Base-by-base conservation (phyloP, 768 basidiomycete species). In the Filobasidium floriforme region DNA sequence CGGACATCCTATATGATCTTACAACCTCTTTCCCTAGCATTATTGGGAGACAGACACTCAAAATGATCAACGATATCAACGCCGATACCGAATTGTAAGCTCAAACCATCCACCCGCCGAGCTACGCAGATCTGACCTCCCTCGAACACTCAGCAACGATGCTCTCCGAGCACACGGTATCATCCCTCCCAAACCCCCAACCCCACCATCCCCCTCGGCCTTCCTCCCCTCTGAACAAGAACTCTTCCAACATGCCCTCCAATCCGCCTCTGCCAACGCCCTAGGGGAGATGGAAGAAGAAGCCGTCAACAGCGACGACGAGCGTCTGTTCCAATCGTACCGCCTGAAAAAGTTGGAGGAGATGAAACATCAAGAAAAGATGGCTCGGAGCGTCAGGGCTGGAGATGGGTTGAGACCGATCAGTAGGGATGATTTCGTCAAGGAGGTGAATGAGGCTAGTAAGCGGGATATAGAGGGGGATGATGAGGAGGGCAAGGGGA, bases 51-150 rank as follows among this genome's bases (percentile, higher is more conserved):
- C 32, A 37, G 32, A 37, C 32, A 4, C 32, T 37, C 32, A 37
- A 3, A 1, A 40, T 65, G 24, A 55, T 28, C 55, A 59, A 59
- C 65, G 90, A 92, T 75, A 84, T 88, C 37, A 83, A 92, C 82
- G 89, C 94, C 81, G 92, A 97, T 77, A 94, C 92, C 1, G 92
- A 97, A 84, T 96, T 97, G 92, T 93, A 77, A 79, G 89, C 79
- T 24, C 10, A 22, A 7, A 41, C 24, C 28, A 44, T 41, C 15
- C 7, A 60, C 37, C 19, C 32, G n/a, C n/a, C n/a, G n/a, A n/a
- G n/a, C n/a, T n/a, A n/a, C n/a, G 26, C 4, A 19, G 19, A 22
- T 10, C 63, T 28, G 49, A 60, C 59, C 29, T 66, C 54, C 10
- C 37, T 28, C 73, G 32, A n/a, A 37, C 32, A 4, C 32, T 37